phyloP scores from a whole-genome alignment of 805 yeast species.

The Candida golubevii region DNA sequence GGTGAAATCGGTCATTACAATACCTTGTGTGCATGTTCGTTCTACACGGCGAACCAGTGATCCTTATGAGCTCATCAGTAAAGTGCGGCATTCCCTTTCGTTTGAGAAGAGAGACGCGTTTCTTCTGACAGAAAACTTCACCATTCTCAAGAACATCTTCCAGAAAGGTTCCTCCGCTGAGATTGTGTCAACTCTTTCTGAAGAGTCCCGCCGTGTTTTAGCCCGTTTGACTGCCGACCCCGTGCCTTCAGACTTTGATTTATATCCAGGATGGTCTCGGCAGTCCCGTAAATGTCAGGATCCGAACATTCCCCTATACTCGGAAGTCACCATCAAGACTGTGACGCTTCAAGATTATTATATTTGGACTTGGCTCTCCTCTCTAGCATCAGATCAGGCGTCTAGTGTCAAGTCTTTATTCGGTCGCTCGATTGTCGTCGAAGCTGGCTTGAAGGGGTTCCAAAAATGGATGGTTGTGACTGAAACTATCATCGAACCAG shows the following conservation, averaged over 20 bases:
- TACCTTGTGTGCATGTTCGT: slow-evolving; percentile 59
- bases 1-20: slow-evolving; percentile 39
- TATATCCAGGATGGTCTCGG: slow-evolving; percentile 39
- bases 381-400: slow-evolving; percentile 71
- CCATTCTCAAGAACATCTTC: slow-evolving; percentile 68
- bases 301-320: slow-evolving; percentile 35
- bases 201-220: slow-evolving; percentile 63
- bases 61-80: slow-evolving; percentile 55
- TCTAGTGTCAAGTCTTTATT: slow-evolving; percentile 59
- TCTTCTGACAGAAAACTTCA: slow-evolving; percentile 72
- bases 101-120: slow-evolving; percentile 69
- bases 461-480: slow-evolving; percentile 76
- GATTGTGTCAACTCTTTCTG: slow-evolving; percentile 61
- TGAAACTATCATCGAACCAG: slow-evolving; percentile 50
- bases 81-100: slow-evolving; percentile 47
- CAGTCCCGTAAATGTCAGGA: slow-evolving; percentile 3
- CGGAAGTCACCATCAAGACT: slow-evolving; percentile 43
- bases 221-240: slow-evolving; percentile 35
- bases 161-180: slow-evolving; percentile 49
- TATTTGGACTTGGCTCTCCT: slow-evolving; percentile 88
- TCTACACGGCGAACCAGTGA: slow-evolving; percentile 46
- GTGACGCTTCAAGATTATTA: slow-evolving; percentile 81
- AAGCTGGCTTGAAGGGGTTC: slow-evolving; percentile 74
- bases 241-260: slow-evolving; percentile 31
- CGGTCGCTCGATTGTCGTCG: slow-evolving; percentile 79